Conservation (phyloP, 768 basidiomycete genomes). For the Pisolithus microcarpus region DNA sequence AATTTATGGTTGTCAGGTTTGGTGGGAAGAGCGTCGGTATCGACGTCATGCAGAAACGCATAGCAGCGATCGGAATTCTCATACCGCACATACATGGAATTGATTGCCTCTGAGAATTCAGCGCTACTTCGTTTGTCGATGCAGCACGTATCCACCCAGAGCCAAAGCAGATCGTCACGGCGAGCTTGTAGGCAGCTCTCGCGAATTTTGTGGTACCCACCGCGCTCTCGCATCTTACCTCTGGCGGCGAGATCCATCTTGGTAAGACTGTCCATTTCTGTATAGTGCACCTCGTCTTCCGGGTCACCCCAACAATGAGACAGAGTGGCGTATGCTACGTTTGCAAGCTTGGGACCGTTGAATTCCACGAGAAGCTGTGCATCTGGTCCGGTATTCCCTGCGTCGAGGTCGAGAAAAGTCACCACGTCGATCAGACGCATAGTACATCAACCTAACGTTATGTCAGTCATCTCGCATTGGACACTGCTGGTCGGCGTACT, state of each 20-base stretch:
- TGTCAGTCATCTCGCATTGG: too few species aligned
- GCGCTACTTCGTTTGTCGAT: constrained; percentile 15
- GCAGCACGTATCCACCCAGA: constrained; percentile 16
- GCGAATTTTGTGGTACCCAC: background rate
- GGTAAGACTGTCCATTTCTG: background rate
- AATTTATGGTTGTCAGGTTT: background rate
- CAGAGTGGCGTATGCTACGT: background rate
- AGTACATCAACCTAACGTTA: too few species aligned
- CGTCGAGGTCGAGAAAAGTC: too few species aligned
- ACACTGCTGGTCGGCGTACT: too few species aligned
- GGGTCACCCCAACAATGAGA: constrained; percentile 1
- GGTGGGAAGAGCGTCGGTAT: background rate
- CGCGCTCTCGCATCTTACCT: background rate
- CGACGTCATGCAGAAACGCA: constrained; percentile 10
- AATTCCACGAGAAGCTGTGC: background rate
- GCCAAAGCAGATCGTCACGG: constrained; percentile 2
- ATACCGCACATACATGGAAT: constrained; percentile 16
- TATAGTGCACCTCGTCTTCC: background rate
- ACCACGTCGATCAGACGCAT: too few species aligned
- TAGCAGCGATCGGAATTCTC: constrained; percentile 9
- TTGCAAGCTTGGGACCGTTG: background rate
- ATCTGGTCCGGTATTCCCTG: too few species aligned
- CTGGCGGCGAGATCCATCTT: background rate
- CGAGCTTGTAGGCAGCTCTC: background rate
- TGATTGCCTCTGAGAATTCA: constrained; percentile 12